Base-by-base conservation (phyloP, 768 basidiomycete genomes). In the Boletales sp. region DNA sequence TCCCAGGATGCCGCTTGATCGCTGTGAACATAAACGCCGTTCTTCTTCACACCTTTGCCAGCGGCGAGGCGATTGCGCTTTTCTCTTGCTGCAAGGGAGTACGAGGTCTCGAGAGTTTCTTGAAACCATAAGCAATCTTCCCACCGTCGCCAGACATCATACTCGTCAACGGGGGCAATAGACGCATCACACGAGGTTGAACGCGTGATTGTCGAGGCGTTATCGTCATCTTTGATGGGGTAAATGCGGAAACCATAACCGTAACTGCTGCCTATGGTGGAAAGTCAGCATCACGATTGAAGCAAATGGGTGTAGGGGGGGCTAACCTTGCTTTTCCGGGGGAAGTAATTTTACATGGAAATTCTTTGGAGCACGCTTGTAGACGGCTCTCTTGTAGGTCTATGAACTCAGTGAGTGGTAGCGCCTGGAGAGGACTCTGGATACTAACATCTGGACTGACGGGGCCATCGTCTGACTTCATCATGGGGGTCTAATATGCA, bases 1-100 rank as follows among this genome's bases (percentile, higher is more conserved):
- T 91, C 90, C 74, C 86, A 92, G 13, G 90, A 91, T 1, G 90
- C 83, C 2, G 90, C 90, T 49, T 76, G 73, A 60, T 89, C 84
- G 31, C 82, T 77, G 51, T 82, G 80, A 51, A 86, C 77, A 51
- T 88, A 79, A 3, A 87, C 75, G 15, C 85, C 81, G 48, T 83
- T 71, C 53, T 79, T 84, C 72, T 86, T 86, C 49, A 89, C 76
- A 13, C 87, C 87, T 59, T 88, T 90, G 0, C 89, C 89, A 14
- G 81, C 79, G 6, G 72, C 67, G 11, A 91, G 78, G 31, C 87
- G 82, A 25, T 71, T 73, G 13, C 82, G 83, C 69, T 89, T 90
- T 58, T 79, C 77, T 30, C 81, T 74, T 13, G 89, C 83, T 56
- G 81, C 73, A 21, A 74, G 72, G 17, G 69, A 58, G 57, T 90